Percentiles rank a stretch among this genome's conserved stretches.
Conservation (phyloP, 169 alveolate species). For the Plasmodium reichenowi region DNA sequence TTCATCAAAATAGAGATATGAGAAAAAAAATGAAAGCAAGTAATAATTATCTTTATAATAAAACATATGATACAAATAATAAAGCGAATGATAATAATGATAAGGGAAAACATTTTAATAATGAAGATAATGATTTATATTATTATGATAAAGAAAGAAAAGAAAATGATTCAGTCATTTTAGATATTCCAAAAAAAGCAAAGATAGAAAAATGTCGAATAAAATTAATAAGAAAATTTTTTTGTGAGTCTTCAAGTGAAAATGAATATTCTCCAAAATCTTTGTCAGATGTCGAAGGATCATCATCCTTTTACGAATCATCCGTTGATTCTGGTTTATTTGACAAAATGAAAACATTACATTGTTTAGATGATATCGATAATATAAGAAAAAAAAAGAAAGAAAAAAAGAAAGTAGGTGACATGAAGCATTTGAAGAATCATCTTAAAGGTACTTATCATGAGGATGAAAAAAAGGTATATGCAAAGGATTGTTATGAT, state of each 20-base stretch:
- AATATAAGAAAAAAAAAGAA: constrained; percentile 10
- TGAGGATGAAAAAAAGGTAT: neutral
- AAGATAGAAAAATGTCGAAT: constrained; percentile 12
- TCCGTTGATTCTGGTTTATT: neutral
- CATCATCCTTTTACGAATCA: constrained; percentile 9
- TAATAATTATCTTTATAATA: neutral
- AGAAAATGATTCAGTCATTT: neutral
- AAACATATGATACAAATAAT: neutral
- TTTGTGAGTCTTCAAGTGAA: constrained; percentile 31
- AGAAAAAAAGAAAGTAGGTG: neutral
- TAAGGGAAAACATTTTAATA: neutral
- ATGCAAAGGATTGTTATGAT: neutral
- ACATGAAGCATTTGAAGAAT: neutral
- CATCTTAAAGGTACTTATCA: neutral
- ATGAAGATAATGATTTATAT: too few relatives aligned
- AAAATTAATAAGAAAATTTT: constrained; percentile 31
- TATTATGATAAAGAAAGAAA: too few relatives aligned
- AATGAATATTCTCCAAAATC: neutral
- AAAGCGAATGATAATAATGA: neutral
- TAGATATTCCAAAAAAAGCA: constrained; percentile 6
- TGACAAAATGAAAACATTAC: neutral
- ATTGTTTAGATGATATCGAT: neutral
- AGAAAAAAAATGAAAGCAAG: neutral
- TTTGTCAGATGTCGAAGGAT: neutral
- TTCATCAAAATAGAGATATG: neutral